phyloP scores from a whole-genome alignment of 1,284 basidiomycete species.

The Leccinum huronense region DNA sequence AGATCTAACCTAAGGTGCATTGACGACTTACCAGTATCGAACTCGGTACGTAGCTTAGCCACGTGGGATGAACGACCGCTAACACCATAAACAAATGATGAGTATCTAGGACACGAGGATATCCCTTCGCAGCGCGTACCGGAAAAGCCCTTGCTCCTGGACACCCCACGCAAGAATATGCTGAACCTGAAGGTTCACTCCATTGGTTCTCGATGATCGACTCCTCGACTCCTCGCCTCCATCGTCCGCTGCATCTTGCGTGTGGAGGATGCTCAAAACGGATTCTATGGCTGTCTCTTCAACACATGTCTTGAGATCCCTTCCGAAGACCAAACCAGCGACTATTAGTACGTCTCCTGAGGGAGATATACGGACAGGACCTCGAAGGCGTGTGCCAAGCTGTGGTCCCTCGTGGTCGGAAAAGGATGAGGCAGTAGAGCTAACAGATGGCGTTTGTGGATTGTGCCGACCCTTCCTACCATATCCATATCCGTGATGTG shows the following conservation, averaged over 20 bases:
- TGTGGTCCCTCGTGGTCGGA: slow-evolving; percentile 59
- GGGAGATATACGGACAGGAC: slow-evolving; percentile 42
- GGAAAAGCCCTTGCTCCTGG: slow-evolving; percentile 81
- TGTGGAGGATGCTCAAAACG: slow-evolving; percentile 21
- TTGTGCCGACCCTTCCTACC: slow-evolving; percentile 47
- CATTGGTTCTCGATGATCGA: slow-evolving; percentile 16
- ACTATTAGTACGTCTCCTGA: slow-evolving; percentile 30
- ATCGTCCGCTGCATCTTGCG: slow-evolving; percentile 20
- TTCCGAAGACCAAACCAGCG: slow-evolving; percentile 64
- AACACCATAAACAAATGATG: slow-evolving; percentile 46
- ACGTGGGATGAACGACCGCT: slow-evolving; percentile 76
- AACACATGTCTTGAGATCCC: slow-evolving; percentile 56
- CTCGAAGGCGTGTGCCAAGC: slow-evolving; percentile 56
- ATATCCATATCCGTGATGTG: slow-evolving; percentile 7
- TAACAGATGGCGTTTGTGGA: slow-evolving; percentile 58
- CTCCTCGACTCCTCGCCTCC: slow-evolving; percentile 17
- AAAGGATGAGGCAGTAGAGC: slow-evolving; percentile 49
- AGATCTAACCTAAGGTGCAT: neutral
- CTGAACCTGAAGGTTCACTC: slow-evolving; percentile 39
- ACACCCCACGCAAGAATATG: slow-evolving; percentile 78
- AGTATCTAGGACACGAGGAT: slow-evolving; percentile 6
- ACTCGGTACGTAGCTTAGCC: slow-evolving; percentile 70
- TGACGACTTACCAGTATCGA: slow-evolving; percentile 67
- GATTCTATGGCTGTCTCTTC: slow-evolving; percentile 56
- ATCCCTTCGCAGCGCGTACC: slow-evolving; percentile 44